Conservation (phyloP, 164 flowering plant species). For the Aristolochia californica region DNA sequence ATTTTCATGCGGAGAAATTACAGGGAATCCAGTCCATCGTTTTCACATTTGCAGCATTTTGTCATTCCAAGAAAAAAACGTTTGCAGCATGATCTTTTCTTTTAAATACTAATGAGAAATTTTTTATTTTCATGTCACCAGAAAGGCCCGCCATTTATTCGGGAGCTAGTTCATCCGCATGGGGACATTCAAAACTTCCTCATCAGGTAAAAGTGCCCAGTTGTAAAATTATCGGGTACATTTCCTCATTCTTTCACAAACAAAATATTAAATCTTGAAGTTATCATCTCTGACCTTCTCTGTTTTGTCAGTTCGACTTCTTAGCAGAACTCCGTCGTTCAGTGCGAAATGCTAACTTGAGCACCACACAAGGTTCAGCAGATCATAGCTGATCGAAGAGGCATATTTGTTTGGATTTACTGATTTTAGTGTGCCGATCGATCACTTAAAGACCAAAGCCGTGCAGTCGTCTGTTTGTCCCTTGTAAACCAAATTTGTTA, state of each 20-base stretch:
- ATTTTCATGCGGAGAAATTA: too few relatives aligned
- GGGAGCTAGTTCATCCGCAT: slow-evolving; percentile 40
- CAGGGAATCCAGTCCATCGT: neutral
- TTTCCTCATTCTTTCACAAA: neutral
- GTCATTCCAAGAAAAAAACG: too few relatives aligned
- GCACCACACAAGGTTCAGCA: too few relatives aligned
- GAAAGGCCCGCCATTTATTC: slow-evolving; percentile 66
- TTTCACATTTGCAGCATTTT: neutral
- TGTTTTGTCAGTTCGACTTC: slow-evolving; percentile 40
- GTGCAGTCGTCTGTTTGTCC: too few relatives aligned
- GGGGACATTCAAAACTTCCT: slow-evolving; percentile 55
- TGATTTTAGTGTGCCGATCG: too few relatives aligned
- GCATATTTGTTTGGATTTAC: too few relatives aligned
- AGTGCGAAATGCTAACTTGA: slow-evolving; percentile 25
- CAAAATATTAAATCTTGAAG: neutral
- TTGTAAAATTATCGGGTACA: neutral
- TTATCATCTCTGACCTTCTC: slow-evolving; percentile 1
- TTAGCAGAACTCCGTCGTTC: slow-evolving; percentile 45
- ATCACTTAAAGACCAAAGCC: too few relatives aligned
- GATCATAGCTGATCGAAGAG: too few relatives aligned
- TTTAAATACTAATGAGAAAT: too few relatives aligned
- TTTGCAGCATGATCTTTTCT: too few relatives aligned
- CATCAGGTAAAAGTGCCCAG: slow-evolving; percentile 36
- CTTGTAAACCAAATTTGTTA: too few relatives aligned
- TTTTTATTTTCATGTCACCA: slow-evolving; percentile 16